Evolutionary conservation across 306 rosid species (phyloP), one percentile per base, ranked within the genome.

Genomic region (Trichosanthes truncata): DNA sequence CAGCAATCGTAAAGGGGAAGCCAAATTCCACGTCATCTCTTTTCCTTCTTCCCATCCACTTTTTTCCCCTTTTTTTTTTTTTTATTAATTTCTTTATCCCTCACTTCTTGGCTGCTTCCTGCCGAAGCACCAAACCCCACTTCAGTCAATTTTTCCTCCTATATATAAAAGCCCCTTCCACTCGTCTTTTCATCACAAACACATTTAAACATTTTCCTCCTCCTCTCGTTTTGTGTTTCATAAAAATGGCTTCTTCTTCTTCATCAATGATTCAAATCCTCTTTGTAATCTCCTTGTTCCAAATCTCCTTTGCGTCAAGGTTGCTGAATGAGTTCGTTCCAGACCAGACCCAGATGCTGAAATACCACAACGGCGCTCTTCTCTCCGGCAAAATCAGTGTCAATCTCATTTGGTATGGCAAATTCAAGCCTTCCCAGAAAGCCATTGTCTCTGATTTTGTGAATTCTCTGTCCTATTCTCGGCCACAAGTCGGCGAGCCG

Each of bases 291-390:
- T 86, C 84, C 0, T 1, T 87, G 2, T 72, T 86, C 81, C 87
- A 90, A 18, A 60, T 88, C 63, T 87, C 90, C 18, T 46, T 81
- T 8, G 92, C 93, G 7, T 36, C 90, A 0, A 83, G 98, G 53
- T 85, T 57, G 60, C 86, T 91, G 4, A 80, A 31, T 2, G 90
- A 86, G 65, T 78, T 87, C 17, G 90, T 86, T 12, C 89, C 85
- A 74, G 93, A 89, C 80, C 89, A 84, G 36, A 45, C 93, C 66
- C 94, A 85, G 83, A 75, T 86, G 0, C 83, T 93, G 13, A 91
- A 84, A n/a, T 93, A 93, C 92, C 98, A 93, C 82, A 84, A 91
- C 11, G 98, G 98, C 25, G 89, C 95, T 68, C 83, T 93, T 1
- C 97, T 93, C 0, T 90, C 89, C 6, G 98, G 98, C 26, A 90